Base-by-base conservation (phyloP, 257 asterid species). In the Solanum etuberosum region DNA sequence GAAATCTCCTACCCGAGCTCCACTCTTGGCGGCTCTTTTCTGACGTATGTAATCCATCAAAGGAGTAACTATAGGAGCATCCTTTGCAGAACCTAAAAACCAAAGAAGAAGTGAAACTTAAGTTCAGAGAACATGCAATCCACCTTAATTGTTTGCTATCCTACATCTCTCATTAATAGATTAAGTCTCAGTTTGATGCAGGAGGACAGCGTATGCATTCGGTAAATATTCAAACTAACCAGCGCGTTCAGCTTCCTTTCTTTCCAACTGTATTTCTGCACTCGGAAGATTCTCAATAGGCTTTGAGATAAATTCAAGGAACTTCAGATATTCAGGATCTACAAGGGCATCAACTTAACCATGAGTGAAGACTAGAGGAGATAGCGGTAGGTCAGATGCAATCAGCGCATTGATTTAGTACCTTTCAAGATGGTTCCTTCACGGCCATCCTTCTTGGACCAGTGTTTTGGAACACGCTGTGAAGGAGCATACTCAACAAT, bases 241-340 rank as follows among this genome's bases (percentile, higher is more conserved):
- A 85, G 97, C 97, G 86, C 98, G 96, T 88, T 95, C 99, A 87
- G 99, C 99, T 94, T 97, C 99, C 93, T 90, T 96, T 83, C 99
- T 93, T 90, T 97, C 99, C 95, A 97, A 91, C 83, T 97, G 99
- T 89, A 96, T 94, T 93, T 97, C 99, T 88, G 99, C 99, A 91
- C 99, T 97, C 9, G 99, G 99, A 86, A 97, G 99, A 93, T 94
- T 93, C 95, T 96, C 98, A 63, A 95, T 91, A 14, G 99, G 99
- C 93, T 95, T 97, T 57, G 98, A 92, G 85, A 97, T 89, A 91
- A 91, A 89, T 92, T 96, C 98, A 93, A 97, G 98, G 94, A 97
- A 97, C 98, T 97, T 99, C 96, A 95, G 83, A 93, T 96, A 97
- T 91, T 97, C 99, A 90, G 98, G 96, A 96, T 97, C 99, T 97